Conservation (phyloP, 2,329 filamentous ascomycete species). For the Pyrenochaeta sp. region DNA sequence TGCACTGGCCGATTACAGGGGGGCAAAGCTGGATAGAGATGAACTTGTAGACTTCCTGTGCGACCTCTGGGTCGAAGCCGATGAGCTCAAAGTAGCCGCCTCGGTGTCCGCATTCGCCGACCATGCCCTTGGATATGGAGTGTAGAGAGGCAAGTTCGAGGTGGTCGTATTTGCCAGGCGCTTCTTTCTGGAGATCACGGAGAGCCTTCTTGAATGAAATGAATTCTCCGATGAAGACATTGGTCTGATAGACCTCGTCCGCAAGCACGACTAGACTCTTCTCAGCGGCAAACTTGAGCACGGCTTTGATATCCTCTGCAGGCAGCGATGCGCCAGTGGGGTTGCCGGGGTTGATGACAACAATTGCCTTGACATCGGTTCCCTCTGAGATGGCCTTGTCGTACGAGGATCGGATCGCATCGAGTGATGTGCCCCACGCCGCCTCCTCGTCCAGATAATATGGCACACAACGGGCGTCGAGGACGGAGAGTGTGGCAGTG, state of each 20-base stretch:
- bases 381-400: conserved; percentile 78
- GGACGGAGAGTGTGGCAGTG: conserved; percentile 86
- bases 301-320: conserved; percentile 78
- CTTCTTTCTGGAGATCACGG: conserved; percentile 75
- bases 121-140: conserved; percentile 97
- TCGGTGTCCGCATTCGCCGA: conserved; percentile 96
- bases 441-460: conserved; percentile 91
- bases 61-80: conserved; percentile 84
- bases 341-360: conserved; percentile 98
- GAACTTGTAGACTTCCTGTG: conserved; percentile 97
- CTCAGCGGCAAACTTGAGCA: conserved; percentile 86
- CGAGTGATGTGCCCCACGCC: conserved; percentile 87
- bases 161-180: conserved; percentile 77
- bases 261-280: conserved; percentile 90
- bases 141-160: conserved; percentile 93
- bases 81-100: conserved; percentile 97
- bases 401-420: conserved; percentile 77
- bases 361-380: conserved; percentile 88
- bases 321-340: conserved; percentile 89
- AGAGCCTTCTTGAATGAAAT: conserved; percentile 93
- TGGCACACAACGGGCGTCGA: conserved; percentile 87
- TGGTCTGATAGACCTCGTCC: conserved; percentile 99
- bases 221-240: conserved; percentile 94
- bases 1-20: conserved; percentile 93
- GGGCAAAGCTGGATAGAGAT: conserved; percentile 96